Base-by-base conservation (phyloP, 306 rosid genomes). In the Acmispon strigosus region DNA sequence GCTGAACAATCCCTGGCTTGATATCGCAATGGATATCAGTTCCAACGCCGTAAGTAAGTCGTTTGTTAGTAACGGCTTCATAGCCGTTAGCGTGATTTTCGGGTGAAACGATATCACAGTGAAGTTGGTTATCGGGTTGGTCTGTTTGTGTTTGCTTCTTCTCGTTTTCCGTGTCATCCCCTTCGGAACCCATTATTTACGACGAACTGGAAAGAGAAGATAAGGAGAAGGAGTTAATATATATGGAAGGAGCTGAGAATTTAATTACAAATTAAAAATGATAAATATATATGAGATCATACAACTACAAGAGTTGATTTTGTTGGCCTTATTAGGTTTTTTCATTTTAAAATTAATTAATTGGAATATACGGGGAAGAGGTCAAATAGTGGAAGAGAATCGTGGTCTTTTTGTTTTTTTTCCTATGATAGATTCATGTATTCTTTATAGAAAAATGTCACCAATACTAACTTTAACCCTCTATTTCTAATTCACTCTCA, bases 101-200 rank as follows among this genome's bases (percentile, higher is more conserved):
- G 37, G 73, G 56, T 16, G 64, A 70, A 58, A 8, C 5, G 7
- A 3, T 9, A 4, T 11, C 29, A 2, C 4, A n/a, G 13, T 48
- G 41, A 10, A 4, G 58, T 17, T 18, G 63, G n/a, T 54, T 43
- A 34, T 6, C 57, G 32, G 32, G 10, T 12, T 53, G 34, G 8
- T 62, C 13, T 0, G 36, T 20, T 48, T 19, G 39, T 6, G 37
- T 65, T 63, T 70, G 39, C 37, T 41, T 77, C 12, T 59, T 77
- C 12, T 59, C 63, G 56, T n/a, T 78, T 54, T 52, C 67, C 8
- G 56, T 50, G 60, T 6, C 39, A 34, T 66, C 22, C 5, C 41
- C 44, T 52, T 78, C 77, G 60, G 84, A 76, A 13, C 67, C 86
- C 89, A 81, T 84, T 5, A 32, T 32, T 32, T 20, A 6, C 52